Base-by-base conservation (phyloP, 1,284 basidiomycete genomes). In the Irpex sp. region DNA sequence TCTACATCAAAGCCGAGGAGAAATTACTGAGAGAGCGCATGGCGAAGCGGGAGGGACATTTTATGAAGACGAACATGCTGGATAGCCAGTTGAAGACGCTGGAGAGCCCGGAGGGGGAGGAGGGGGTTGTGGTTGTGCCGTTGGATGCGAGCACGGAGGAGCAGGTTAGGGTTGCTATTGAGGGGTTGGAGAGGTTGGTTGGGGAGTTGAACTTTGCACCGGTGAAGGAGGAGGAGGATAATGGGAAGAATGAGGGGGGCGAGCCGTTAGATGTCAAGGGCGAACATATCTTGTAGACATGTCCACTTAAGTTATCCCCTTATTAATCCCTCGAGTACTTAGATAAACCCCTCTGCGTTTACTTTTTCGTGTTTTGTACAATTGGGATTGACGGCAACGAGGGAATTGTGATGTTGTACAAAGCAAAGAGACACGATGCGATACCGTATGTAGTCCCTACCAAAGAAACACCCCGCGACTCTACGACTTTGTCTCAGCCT, bases 1-100 rank as follows among this genome's bases (percentile, higher is more conserved):
- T 96, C 58, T 95, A 90, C 72, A 87, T 96, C 67, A 79, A 90
- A 56, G 94, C 94, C 2, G 73, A 81, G 19, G 75, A 78, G 48
- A 82, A 87, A 33, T 73, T 90, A 56, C 73, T 97, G 55, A 68
- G 82, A 66, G 80, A 87, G 56, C 78, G 95, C 47, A 94, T 98
- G 84, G 69, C 74, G 67, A 79, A 79, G 59, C 79, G 95, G 35
- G 74, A 85, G 65, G 87, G 86, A 0, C 96, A 98, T 74, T 97
- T 93, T 67, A 94, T 98, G 90, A 94, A 94, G 74, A 83, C 86
- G 23, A 71, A 73, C 21, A 96, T 98, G 95, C 79, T 98, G 64
- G 88, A 90, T 58, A 90, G 89, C 65, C 96, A 98, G 77, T 71
- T 97, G 63, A 77, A 77, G 18, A 89, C 91, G 39, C 72, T 98